phyloP scores from a whole-genome alignment of 2,329 filamentous ascomycete species.

The Fusarium sambucinum region DNA sequence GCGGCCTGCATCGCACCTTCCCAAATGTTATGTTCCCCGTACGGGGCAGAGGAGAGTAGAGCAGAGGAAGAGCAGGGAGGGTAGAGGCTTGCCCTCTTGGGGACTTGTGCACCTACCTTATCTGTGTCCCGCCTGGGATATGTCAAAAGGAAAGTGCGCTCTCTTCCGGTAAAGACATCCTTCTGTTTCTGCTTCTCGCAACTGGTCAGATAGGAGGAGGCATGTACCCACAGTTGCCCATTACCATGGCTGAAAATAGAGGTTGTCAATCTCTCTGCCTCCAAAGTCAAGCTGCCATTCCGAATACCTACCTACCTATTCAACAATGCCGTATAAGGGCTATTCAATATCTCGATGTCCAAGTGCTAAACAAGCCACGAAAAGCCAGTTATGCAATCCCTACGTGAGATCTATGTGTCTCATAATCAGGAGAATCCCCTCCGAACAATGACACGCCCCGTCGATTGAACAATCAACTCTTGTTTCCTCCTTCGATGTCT shows the following conservation, averaged over 20 bases:
- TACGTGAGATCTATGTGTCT: constrained; percentile 25
- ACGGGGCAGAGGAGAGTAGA: constrained; percentile 8
- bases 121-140: not conserved
- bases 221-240: not conserved
- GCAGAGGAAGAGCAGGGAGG: constrained; percentile 27
- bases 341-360: constrained; percentile 13
- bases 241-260: not conserved
- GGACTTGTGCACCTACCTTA: not conserved
- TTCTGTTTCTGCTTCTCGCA: constrained; percentile 24
- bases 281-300: not conserved
- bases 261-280: constrained; percentile 7
- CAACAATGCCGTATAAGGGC: constrained; percentile 16
- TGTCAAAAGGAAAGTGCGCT: constrained; percentile 28
- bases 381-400: constrained; percentile 27
- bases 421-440: constrained; percentile 18
- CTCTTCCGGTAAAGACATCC: constrained; percentile 12
- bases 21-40: constrained; percentile 19
- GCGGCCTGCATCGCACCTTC: constrained; percentile 28
- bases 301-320: not conserved
- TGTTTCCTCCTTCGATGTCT: constrained; percentile 3
- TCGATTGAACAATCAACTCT: not conserved
- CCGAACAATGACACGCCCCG: constrained; percentile 8
- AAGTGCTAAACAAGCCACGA: constrained; percentile 23
- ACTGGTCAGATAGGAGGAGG: not conserved
- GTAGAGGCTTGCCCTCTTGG: constrained; percentile 8